phyloP scores from a whole-genome alignment of 371 early-diverging fungal species.

The Zychaea mexicana region DNA sequence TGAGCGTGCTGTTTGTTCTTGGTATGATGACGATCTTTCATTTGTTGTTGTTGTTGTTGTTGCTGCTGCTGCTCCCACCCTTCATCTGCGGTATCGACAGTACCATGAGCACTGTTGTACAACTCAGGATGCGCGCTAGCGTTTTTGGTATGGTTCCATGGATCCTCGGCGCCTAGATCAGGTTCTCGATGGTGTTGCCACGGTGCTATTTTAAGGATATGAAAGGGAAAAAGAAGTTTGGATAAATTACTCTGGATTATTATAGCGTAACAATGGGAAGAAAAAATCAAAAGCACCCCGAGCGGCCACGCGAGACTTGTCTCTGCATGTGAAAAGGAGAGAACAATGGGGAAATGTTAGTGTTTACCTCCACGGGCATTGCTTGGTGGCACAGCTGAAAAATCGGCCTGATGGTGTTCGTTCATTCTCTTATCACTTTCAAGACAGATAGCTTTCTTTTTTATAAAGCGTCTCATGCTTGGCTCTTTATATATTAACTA shows the following conservation, averaged over 20 bases:
- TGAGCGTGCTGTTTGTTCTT: neutral
- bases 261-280: too few species aligned
- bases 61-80: conserved; percentile 1
- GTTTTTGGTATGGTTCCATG: conserved; percentile 35
- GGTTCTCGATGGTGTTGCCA: conserved; percentile 19
- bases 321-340: too few species aligned
- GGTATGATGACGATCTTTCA: neutral
- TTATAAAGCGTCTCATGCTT: too few species aligned
- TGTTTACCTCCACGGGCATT: neutral
- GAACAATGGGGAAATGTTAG: neutral
- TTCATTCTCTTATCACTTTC: neutral
- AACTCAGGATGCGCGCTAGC: conserved; percentile 36
- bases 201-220: conserved; percentile 13
- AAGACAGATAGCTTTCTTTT: too few species aligned
- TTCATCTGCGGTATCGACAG: conserved; percentile 19
- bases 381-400: conserved; percentile 12
- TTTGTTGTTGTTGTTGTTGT: neutral
- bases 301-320: too few species aligned
- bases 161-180: conserved; percentile 26
- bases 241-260: too few species aligned
- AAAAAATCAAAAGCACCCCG: too few species aligned
- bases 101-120: conserved; percentile 41
- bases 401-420: conserved; percentile 6
- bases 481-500: too few species aligned
- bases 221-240: neutral